Percentiles rank a stretch among this genome's conserved stretches.
phyloP scores from a whole-genome alignment of 371 early-diverging fungal genomes.

The Mucor velutinosus region DNA sequence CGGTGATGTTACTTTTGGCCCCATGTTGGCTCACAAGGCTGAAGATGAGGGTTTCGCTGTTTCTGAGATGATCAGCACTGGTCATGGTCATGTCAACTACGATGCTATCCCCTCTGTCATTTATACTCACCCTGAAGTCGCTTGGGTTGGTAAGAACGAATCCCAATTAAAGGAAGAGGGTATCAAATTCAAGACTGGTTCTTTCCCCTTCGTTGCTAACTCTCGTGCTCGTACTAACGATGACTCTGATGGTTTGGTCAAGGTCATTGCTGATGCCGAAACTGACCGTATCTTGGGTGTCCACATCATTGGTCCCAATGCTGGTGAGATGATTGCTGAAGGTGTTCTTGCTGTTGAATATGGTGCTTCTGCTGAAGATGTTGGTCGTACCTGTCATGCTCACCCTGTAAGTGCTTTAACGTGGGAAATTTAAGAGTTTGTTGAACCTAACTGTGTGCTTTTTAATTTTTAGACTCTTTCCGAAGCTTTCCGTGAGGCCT shows the following conservation, averaged over 20 bases:
- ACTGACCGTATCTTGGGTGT: constrained; percentile 96
- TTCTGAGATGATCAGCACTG: constrained; percentile 90
- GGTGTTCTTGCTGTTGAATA: constrained; percentile 97
- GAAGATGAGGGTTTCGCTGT: constrained; percentile 98
- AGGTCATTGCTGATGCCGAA: constrained; percentile 94
- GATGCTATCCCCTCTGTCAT: constrained; percentile 97
- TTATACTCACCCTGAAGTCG: constrained; percentile 98
- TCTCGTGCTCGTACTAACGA: constrained; percentile 97
- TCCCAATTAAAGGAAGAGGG: constrained; percentile 88
- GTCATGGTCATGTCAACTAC: constrained; percentile 98
- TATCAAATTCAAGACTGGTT: constrained; percentile 84
- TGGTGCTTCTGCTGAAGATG: constrained; percentile 94
- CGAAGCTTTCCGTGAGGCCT: constrained; percentile 98
- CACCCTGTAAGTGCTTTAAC: constrained; percentile 68
- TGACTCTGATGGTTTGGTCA: constrained; percentile 93
- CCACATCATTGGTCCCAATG: constrained; percentile 97
- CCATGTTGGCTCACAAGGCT: constrained; percentile 99
- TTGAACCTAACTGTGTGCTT: neutral
- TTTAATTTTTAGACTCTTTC: constrained; percentile 68
- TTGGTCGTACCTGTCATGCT: constrained; percentile 97
- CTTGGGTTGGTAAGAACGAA: constrained; percentile 98
- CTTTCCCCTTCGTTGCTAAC: constrained; percentile 97
- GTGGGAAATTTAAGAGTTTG: neutral
- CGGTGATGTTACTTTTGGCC: constrained; percentile 96
- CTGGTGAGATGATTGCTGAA: constrained; percentile 99